These are phyloP conservation scores for Aspergillus haitiensis DNA, from an alignment of 495 filamentous ascomycete genomes.

Conservation along the genomic window DNA sequence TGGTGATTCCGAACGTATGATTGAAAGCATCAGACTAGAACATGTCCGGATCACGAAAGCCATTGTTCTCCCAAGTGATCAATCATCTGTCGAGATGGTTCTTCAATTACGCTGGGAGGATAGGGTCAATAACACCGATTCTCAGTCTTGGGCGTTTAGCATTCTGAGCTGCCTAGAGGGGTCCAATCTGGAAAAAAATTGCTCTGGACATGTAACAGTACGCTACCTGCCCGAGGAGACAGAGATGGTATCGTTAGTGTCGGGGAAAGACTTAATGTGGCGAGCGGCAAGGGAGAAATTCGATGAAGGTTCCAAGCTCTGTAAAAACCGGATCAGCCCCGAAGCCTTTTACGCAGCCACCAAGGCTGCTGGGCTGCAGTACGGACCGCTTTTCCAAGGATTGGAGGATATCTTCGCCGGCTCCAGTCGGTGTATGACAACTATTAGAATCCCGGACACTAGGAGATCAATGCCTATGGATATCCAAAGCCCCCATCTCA, in stretches of 20 bases:
- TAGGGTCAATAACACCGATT: background rate
- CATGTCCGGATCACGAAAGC: background rate
- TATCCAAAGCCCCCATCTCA: background rate
- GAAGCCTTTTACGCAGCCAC: background rate
- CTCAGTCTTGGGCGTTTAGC: background rate
- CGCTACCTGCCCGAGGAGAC: background rate
- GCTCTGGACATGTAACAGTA: background rate
- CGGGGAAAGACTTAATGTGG: background rate
- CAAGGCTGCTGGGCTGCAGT: background rate
- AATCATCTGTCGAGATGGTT: background rate
- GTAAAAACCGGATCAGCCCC: constrained; percentile 7
- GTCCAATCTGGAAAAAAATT: background rate
- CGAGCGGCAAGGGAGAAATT: background rate
- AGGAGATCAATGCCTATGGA: background rate
- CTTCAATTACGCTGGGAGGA: background rate
- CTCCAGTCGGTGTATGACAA: background rate
- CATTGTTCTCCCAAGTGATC: background rate
- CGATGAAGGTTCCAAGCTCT: background rate
- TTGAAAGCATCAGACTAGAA: background rate
- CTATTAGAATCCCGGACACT: background rate
- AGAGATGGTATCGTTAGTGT: background rate
- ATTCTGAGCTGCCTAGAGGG: background rate
- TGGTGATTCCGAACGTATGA: background rate
- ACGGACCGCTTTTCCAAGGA: background rate
- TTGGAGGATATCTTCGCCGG: background rate